A percentile compares a stretch with the other conserved stretches of the same genome.
Evolutionary conservation across 2,329 filamentous ascomycete genomes (phyloP).

Genomic region (Venturia pyrina): DNA sequence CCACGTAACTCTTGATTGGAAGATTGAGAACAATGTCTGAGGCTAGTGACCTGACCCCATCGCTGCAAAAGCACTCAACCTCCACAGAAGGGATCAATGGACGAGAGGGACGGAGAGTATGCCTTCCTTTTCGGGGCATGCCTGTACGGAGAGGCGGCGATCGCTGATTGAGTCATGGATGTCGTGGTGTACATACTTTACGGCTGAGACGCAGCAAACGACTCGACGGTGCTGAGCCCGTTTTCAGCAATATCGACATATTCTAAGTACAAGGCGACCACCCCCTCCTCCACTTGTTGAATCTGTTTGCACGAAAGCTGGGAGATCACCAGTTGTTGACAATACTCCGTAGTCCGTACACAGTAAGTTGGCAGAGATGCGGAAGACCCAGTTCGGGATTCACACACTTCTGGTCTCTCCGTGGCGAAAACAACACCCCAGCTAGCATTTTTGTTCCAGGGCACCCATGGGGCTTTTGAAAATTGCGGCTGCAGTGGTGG

Average conservation of each 20-base stretch:
- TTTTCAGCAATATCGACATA: not conserved
- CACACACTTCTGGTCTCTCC: not conserved
- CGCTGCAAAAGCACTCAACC: not conserved
- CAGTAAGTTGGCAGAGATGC: not conserved
- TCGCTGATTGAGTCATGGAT: not conserved
- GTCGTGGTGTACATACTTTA: not conserved
- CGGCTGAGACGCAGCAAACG: not conserved
- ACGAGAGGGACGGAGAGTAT: not conserved
- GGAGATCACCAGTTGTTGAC: not conserved
- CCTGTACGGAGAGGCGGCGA: not conserved
- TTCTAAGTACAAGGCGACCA: not conserved
- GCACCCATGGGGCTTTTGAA: not conserved
- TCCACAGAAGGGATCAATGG: not conserved
- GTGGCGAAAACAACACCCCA: not conserved
- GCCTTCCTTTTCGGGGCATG: not conserved
- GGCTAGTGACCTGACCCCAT: not conserved
- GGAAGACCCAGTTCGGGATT: not conserved
- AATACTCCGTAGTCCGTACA: no score
- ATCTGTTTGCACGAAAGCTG: not conserved
- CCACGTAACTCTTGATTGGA: not conserved
- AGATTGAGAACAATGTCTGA: not conserved
- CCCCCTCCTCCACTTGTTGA: not conserved
- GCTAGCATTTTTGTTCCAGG: not conserved
- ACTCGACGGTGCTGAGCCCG: not conserved
- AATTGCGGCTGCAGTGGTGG: not conserved